Evolutionary conservation across 1,284 basidiomycete species (phyloP).

Genomic region (Cutaneotrichosporon mucoides): DNA sequence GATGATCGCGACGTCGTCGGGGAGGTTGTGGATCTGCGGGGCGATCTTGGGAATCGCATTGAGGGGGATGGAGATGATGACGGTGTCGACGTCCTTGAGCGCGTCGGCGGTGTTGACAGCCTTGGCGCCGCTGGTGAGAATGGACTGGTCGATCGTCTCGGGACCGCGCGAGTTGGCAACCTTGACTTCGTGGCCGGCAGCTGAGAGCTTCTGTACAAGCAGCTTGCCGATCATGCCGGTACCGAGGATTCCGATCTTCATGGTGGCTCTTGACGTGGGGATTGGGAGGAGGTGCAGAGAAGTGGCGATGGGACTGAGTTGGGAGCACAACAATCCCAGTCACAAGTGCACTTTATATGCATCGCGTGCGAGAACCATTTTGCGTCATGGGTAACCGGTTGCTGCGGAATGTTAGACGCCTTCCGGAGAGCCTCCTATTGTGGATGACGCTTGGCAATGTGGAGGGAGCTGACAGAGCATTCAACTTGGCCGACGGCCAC

Average conservation of each 20-base stretch:
- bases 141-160: neutral
- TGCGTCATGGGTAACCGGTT: too few relatives aligned
- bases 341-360: too few relatives aligned
- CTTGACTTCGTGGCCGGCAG: constrained; percentile 4
- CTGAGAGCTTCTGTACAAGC: neutral
- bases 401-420: too few relatives aligned
- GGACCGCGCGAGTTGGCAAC: constrained; percentile 8
- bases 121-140: neutral
- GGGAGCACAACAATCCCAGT: too few relatives aligned
- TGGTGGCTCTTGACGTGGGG: neutral
- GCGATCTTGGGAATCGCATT: neutral
- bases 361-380: too few relatives aligned
- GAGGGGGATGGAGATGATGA: constrained; percentile 1
- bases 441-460: too few relatives aligned
- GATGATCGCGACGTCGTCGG: neutral
- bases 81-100: constrained; percentile 1
- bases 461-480: too few relatives aligned
- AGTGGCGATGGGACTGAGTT: too few relatives aligned
- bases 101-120: neutral
- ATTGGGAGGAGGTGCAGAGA: too few relatives aligned
- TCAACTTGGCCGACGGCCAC: too few relatives aligned
- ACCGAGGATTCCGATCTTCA: constrained; percentile 8
- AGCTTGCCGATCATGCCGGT: constrained; percentile 3
- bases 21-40: neutral
- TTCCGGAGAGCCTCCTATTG: too few relatives aligned